Evolutionary conservation across 768 basidiomycete genomes (phyloP), one percentile per base, ranked within the genome.

Genomic region (Suillus luteus): DNA sequence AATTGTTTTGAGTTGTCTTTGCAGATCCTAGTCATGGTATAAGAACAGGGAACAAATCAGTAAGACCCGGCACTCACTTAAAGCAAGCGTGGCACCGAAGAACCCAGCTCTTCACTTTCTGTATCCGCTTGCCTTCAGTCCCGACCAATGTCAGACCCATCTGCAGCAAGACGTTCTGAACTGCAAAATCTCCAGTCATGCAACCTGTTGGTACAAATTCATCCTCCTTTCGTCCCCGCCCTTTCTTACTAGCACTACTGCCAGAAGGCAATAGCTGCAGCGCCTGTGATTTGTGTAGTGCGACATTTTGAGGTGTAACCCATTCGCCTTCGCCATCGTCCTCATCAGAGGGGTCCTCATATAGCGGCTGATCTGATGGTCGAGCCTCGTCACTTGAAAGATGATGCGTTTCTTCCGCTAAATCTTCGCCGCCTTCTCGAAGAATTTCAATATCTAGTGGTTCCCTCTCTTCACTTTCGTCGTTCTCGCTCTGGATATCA

Each of bases 111-210:
- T 96, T 95, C 33, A 99, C 89, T 70, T 86, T 91, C 66, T 91
- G 85, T 64, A 99, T 96, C 68, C 86, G 83, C 78, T 90, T 96
- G 5, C 97, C 97, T 66, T 95, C 94, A 8, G 92, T 85, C 10
- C 95, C 89, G 12, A 99, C 88, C 35, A 99, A 82, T 65, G 89
- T 91, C 66, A 99, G 77, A 0, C 92, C 92, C 92, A 99, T 95
- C 75, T 97, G 96, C 59, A 99, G 77, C 66, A 96, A 77, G 24
- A 99, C 93, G 71, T 99, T 99, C 77, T 99, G 97, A 89, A 99
- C 97, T 19, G 97, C 97, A 75, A 95, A 99, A 84, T 99, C 97
- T 24, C 93, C 93, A 10, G 97, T 99, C 92, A 99, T 95, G 73
- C 96, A 97, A 19, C 95, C 97, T 6, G 85, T 87, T 60, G 81